Conservation (phyloP, 1,284 basidiomycete genomes). For the Heterobasidion irregulare region DNA sequence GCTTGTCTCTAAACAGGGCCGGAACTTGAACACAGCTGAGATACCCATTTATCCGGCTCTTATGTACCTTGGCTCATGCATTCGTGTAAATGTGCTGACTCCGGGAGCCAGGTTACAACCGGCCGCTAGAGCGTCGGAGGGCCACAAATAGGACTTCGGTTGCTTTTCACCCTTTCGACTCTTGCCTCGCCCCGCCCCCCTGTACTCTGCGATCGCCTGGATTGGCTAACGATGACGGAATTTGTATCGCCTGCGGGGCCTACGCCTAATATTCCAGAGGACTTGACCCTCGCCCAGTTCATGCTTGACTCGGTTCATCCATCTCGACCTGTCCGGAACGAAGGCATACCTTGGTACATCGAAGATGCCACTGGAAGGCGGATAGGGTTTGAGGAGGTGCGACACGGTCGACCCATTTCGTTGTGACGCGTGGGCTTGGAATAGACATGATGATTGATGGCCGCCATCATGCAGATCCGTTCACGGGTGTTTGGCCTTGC, state of each 20-base stretch:
- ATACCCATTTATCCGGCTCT: neutral
- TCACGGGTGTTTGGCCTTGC: constrained; percentile 51
- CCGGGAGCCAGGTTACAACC: neutral
- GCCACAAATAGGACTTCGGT: neutral
- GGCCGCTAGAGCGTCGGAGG: neutral
- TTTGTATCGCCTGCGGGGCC: constrained; percentile 30
- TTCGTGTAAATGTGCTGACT: neutral
- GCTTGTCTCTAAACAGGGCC: too few relatives aligned
- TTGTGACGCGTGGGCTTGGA: neutral
- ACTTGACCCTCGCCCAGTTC: constrained; percentile 70
- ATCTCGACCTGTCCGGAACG: constrained; percentile 34
- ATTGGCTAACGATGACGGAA: constrained; percentile 28
- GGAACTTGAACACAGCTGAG: too few relatives aligned
- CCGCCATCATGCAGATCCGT: constrained; percentile 25
- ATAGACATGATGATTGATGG: neutral
- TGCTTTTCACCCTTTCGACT: too few relatives aligned
- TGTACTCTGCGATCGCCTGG: neutral
- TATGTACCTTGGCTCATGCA: neutral
- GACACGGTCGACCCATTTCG: constrained; percentile 5
- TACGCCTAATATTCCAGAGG: constrained; percentile 52
- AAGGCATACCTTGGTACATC: constrained; percentile 50
- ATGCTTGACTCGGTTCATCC: constrained; percentile 50
- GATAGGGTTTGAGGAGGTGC: constrained; percentile 42
- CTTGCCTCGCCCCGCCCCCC: too few relatives aligned
- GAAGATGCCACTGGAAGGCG: constrained; percentile 50